These are phyloP conservation scores for Albatrellus ellisii DNA, from an alignment of 768 basidiomycete species.

Conservation along the genomic window DNA sequence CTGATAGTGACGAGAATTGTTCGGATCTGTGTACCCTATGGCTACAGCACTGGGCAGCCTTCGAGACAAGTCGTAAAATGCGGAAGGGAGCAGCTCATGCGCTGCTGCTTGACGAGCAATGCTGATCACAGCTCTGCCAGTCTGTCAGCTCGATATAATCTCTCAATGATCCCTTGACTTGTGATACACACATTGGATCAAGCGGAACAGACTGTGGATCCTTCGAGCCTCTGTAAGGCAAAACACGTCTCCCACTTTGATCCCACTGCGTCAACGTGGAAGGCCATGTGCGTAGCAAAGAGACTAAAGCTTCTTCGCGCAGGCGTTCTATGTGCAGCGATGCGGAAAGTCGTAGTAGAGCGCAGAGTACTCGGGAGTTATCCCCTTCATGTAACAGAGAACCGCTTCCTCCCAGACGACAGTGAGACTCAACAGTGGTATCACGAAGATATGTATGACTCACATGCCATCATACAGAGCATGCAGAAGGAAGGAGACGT, in stretches of 20 bases:
- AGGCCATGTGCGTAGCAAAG: constrained; percentile 45
- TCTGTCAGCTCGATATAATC: no score
- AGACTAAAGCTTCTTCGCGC: constrained; percentile 41
- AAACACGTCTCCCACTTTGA: constrained; percentile 44
- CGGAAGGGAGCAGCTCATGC: constrained; percentile 51
- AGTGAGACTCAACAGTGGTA: neutral
- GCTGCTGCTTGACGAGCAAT: constrained; percentile 45
- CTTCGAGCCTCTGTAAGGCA: constrained; percentile 36
- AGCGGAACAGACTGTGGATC: constrained; percentile 41
- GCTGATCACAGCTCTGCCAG: constrained; percentile 46
- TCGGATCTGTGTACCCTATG: constrained; percentile 31
- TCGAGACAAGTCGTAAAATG: constrained; percentile 73
- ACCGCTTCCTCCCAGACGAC: constrained; percentile 7
- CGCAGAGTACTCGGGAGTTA: constrained; percentile 40
- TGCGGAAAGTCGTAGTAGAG: constrained; percentile 48
- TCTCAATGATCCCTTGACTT: no score
- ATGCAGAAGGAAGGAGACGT: constrained; percentile 43
- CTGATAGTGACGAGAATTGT: constrained; percentile 23
- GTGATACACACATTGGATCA: constrained; percentile 66
- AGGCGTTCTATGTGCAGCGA: constrained; percentile 49
- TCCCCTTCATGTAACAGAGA: constrained; percentile 25
- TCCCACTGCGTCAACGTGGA: constrained; percentile 54
- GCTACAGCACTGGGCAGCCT: constrained; percentile 48
- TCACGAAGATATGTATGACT: constrained; percentile 16
- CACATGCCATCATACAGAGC: constrained; percentile 65